Evolutionary conservation across 202 grass and related monocot genomes (phyloP), one percentile per base, ranked within the genome.

Genomic region (Setaria italica): DNA sequence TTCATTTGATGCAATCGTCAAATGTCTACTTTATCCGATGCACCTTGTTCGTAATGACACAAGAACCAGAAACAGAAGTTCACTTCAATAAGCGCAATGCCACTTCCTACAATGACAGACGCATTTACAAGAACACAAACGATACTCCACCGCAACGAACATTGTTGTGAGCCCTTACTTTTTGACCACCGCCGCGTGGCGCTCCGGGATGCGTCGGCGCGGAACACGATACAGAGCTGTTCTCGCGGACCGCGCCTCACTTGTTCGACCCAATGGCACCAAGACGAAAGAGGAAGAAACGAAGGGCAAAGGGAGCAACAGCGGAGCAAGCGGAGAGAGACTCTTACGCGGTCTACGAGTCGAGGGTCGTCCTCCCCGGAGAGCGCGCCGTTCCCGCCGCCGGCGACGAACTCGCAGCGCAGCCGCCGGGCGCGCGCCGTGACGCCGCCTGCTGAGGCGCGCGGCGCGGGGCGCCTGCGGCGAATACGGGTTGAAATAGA

Each of bases 371-470:
- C 88, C 87, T 90, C 90, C 15, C 90, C 80, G 37, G 85, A 87
- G 66, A 95, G 86, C 62, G 88, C 90, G 50, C 83, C 90, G 81
- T 95, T 95, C 37, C 85, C 89, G 3, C 86, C 88, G 62, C 87
- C 87, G 17, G 81, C 83, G 74, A 92, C 79, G 70, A 90, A 82
- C 93, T 92, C 88, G 80, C 88, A 95, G 43, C 87, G 90, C 67
- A 90, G 85, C 16, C 37, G 85, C 42, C 81, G 74, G 15, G 35
- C 70, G 83, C 84, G 88, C 64, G 59, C 37, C 32, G 74, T 70
- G 57, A 63, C 9, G 16, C 74, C 11, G 63, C 64, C 60, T 4
- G 77, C 70, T 12, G 89, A 84, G 3, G 85, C 64, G 63, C 89
- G 72, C 25, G 76, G 76, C 30, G 85, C 75, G 33, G 73, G 17